Evolutionary conservation across 2,329 filamentous ascomycete genomes (phyloP).

Genomic region (Pseudocercospora cruenta): DNA sequence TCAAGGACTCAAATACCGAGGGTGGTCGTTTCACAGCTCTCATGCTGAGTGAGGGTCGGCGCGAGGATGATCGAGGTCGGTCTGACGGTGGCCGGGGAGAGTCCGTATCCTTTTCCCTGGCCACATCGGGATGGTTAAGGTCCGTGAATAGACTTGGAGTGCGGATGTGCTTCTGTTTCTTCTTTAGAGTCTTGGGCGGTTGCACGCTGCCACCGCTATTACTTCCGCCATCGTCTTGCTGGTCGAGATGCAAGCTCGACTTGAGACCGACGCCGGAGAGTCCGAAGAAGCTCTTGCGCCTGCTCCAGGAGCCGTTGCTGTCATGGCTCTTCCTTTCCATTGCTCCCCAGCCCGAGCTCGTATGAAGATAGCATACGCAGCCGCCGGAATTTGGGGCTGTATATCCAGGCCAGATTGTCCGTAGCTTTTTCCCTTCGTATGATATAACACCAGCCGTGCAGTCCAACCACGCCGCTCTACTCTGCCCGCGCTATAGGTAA

Average conservation of each 20-base stretch:
- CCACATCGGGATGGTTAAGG: constrained; percentile 30
- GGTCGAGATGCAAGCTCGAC: constrained; percentile 25
- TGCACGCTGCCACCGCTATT: constrained; percentile 13
- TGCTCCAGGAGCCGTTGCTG: constrained; percentile 29
- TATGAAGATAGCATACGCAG: background rate
- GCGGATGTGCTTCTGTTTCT: constrained; percentile 33
- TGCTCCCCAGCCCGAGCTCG: constrained; percentile 13
- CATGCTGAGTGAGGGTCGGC: constrained; percentile 36
- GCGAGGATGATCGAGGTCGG: constrained; percentile 26
- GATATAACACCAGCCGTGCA: background rate
- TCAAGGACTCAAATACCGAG: constrained; percentile 63
- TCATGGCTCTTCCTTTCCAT: constrained; percentile 34
- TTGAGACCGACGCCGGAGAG: constrained; percentile 38
- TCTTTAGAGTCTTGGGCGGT: constrained; percentile 26
- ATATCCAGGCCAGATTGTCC: background rate
- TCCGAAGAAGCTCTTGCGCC: constrained; percentile 39
- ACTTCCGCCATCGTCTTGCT: constrained; percentile 19
- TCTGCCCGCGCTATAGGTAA: constrained; percentile 1
- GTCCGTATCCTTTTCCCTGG: constrained; percentile 26
- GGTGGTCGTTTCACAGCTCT: constrained; percentile 42
- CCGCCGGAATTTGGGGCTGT: background rate
- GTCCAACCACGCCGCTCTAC: background rate
- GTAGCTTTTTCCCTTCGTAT: background rate
- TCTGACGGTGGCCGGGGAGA: constrained; percentile 26
- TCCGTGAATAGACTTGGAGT: constrained; percentile 27